Evolutionary conservation across 371 early-diverging fungal genomes (phyloP).

Genomic region (Mortierella sp.): DNA sequence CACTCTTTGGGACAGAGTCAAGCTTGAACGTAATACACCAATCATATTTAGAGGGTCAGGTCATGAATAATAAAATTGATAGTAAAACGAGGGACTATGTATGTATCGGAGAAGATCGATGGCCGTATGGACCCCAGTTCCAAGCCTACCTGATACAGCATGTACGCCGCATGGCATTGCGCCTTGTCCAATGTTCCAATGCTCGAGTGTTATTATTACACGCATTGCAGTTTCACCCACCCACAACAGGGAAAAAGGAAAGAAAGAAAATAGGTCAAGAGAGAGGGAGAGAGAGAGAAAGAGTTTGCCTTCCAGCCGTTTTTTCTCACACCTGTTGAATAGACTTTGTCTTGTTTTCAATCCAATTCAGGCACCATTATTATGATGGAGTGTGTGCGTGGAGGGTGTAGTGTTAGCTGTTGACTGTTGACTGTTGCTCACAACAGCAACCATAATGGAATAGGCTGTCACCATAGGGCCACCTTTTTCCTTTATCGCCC

Average conservation of each 20-base stretch:
- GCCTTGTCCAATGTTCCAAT: no score
- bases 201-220: no score
- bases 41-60: background rate
- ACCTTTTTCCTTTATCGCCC: background rate
- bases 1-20: background rate
- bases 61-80: background rate
- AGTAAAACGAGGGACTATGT: background rate
- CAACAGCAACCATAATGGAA: no score
- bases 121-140: background rate
- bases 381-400: background rate
- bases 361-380: constrained; percentile 1
- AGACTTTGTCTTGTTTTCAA: background rate
- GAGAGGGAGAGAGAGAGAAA: background rate
- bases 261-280: background rate
- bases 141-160: background rate
- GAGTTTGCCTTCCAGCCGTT: constrained; percentile 10
- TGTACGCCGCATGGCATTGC: background rate
- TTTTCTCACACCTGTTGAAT: background rate
- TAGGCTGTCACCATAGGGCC: no score
- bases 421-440: background rate
- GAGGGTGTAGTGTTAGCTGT: background rate
- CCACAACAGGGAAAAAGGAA: background rate
- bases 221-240: no score
- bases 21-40: background rate
- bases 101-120: background rate